phyloP scores from a whole-genome alignment of 352 stramenopile genomes.

The Thalassiosira mediterranea region DNA sequence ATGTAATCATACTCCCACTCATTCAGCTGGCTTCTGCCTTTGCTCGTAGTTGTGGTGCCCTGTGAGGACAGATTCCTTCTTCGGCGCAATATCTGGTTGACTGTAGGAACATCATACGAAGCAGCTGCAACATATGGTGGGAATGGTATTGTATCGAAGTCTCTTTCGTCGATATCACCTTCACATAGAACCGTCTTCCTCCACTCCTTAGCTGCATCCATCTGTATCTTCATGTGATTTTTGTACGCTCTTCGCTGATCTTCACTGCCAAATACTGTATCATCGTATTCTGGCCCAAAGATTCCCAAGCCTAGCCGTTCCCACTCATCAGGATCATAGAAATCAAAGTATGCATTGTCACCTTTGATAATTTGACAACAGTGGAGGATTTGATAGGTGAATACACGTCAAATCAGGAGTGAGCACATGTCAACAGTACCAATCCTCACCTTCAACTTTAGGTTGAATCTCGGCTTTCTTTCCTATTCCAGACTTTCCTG shows the following conservation, averaged over 20 bases:
- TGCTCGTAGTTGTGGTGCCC: conserved; percentile 12
- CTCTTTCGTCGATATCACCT: conserved; percentile 9
- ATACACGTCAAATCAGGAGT: no score
- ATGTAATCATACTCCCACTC: conserved; percentile 59
- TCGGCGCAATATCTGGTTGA: conserved; percentile 59
- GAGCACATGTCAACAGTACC: no score
- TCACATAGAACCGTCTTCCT: conserved; percentile 34
- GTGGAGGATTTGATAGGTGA: no score
- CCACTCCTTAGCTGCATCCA: conserved; percentile 45
- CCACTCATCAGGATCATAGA: conserved; percentile 58
- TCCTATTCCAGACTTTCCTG: conserved; percentile 50
- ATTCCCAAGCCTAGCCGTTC: conserved; percentile 48
- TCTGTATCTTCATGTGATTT: conserved; percentile 57
- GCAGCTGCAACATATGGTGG: conserved; percentile 48
- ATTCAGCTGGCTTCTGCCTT: conserved; percentile 25
- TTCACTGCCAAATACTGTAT: conserved; percentile 24
- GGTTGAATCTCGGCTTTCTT: conserved; percentile 37
- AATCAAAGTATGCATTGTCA: conserved; percentile 53
- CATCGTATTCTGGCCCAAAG: conserved; percentile 51
- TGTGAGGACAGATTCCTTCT: conserved; percentile 17
- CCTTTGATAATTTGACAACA: no score
- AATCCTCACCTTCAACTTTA: no score
- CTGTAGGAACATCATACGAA: conserved; percentile 47
- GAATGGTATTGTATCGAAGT: conserved; percentile 10
- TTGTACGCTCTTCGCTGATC: conserved; percentile 38